Base-by-base conservation (phyloP, 805 yeast species). In the Saturnispora besseyi region DNA sequence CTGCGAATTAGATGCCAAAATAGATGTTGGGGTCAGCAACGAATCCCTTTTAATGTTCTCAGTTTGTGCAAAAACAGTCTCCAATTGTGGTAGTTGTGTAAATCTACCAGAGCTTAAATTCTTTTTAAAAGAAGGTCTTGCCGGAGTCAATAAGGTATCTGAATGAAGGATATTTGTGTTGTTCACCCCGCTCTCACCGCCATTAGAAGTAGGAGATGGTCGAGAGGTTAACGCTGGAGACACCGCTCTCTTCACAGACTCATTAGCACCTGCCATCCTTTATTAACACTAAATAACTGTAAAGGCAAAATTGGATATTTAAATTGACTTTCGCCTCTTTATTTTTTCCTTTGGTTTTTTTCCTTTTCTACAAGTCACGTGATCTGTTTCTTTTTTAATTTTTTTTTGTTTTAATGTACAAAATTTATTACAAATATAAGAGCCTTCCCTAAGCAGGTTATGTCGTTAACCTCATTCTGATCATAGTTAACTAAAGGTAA, bases 21-120 rank as follows among this genome's bases (percentile, higher is more conserved):
- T 46, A 11, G 51, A 42, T 24, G 53, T 38, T 30, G 54, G 47
- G 3, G 47, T 45, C 9, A 11, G 12, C 11, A 45, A 30, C 0
- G 28, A 9, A 4, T 37, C 42, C 26, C 18, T 45, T 29, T 45
- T 45, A 15, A 8, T 44, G 22, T 29, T 29, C 12, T 28, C 44
- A 7, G 21, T 29, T 46, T 29, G 30, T n/a, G 21, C 15, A 13
- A 40, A 37, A 18, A 28, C 44, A 22, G 55, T 53, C 15, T 53
- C 53, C 24, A 53, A 32, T 22, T 50, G 55, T 13, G 55, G 55
- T n/a, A 53, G 26, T 22, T 53, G 55, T 10, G 55, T 29, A 15
- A 51, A 43, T 31, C 49, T 52, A 6, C 41, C 31, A 4, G 55
- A 47, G 24, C 40, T 52, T 33, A 48, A 15, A 2, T 48, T 26